Conservation (phyloP, 148 eudicot genomes). For the Pharnaceum exiguum region DNA sequence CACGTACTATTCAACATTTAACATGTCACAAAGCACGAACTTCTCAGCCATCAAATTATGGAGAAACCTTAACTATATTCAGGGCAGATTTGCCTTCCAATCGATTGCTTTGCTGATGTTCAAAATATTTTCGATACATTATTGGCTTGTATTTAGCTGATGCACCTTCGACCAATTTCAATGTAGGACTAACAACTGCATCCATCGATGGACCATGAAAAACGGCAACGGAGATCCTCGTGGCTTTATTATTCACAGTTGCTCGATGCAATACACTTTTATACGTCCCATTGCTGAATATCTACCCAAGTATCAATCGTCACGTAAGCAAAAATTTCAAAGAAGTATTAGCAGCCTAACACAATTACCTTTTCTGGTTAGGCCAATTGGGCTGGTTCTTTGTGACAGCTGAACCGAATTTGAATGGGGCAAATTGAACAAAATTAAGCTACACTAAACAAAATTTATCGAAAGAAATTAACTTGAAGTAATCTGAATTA, state of each 20-base stretch:
- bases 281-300: constrained; percentile 41
- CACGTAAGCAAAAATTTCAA: not conserved
- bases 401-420: no score
- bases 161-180: not conserved
- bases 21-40: no score
- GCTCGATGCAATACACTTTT: constrained; percentile 34
- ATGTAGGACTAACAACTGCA: constrained; percentile 19
- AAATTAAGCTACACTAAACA: no score
- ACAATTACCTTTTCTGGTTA: no score
- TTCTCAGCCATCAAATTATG: no score
- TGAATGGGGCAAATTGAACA: no score
- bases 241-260: constrained; percentile 25
- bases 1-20: no score
- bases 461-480: no score
- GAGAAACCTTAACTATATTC: constrained; percentile 5
- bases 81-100: constrained; percentile 12
- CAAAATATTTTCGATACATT: constrained; percentile 14
- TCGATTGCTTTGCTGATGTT: constrained; percentile 15
- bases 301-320: no score
- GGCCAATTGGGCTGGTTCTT: no score
- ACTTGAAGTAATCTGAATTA: no score
- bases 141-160: constrained; percentile 16
- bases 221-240: constrained; percentile 27
- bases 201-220: constrained; percentile 26
- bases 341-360: not conserved